Percentiles rank a stretch among this genome's conserved stretches.
Conservation (phyloP, 208 protist species). For the Borovskyia barvae region DNA sequence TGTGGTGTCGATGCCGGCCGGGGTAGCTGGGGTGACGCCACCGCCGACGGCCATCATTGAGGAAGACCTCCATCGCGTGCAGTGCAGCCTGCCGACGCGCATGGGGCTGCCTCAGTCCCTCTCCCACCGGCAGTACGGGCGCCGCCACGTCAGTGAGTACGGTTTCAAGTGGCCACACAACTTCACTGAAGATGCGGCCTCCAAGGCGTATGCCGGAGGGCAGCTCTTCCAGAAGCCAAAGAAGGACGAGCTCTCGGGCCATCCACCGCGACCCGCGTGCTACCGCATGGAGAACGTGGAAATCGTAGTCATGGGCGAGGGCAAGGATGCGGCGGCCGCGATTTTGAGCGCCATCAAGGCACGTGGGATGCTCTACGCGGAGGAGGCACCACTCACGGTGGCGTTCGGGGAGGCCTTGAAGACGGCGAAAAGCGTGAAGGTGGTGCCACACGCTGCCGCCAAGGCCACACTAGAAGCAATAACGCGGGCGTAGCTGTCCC, state of each 20-base stretch:
- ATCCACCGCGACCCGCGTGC: constrained; percentile 51
- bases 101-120: constrained; percentile 56
- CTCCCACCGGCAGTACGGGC: constrained; percentile 73
- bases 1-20: constrained; percentile 52
- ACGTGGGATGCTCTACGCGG: constrained; percentile 69
- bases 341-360: constrained; percentile 45
- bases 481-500: constrained; percentile 18
- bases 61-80: constrained; percentile 49
- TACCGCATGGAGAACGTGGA: constrained; percentile 46
- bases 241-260: constrained; percentile 39
- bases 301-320: constrained; percentile 64
- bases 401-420: constrained; percentile 37
- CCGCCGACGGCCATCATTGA: constrained; percentile 63
- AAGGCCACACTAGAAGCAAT: constrained; percentile 40
- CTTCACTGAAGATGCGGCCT: constrained; percentile 69
- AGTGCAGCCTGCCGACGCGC: constrained; percentile 66
- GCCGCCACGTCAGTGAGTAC: constrained; percentile 75
- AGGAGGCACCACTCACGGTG: constrained; percentile 48
- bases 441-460: constrained; percentile 36
- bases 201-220: constrained; percentile 59
- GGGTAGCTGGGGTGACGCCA: not conserved
- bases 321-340: constrained; percentile 37
- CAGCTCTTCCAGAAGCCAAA: constrained; percentile 68
- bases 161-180: constrained; percentile 75
- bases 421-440: constrained; percentile 48